Percentiles rank a stretch among this genome's conserved stretches.
Conservation (phyloP, 1,284 basidiomycete species). For the Ganoderma boninense region DNA sequence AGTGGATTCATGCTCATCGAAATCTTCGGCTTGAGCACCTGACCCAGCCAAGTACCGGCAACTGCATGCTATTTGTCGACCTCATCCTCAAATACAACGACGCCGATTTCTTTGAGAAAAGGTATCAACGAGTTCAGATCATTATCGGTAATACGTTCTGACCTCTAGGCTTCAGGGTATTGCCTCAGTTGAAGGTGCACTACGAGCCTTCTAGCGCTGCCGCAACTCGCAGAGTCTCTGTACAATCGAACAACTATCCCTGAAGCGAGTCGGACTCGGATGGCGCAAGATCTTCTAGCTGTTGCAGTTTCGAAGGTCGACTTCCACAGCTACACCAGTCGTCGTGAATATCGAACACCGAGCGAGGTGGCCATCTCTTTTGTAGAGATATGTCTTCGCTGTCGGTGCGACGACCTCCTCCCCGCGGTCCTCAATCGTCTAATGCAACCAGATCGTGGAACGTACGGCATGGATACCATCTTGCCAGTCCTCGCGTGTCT, state of each 20-base stretch:
- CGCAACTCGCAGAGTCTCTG: not conserved
- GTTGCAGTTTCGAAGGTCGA: conserved; percentile 8
- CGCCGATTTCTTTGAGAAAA: conserved; percentile 3
- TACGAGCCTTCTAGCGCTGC: conserved; percentile 3
- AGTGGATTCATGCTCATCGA: conserved; percentile 4
- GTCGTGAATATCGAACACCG: not conserved
- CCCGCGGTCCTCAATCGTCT: not conserved
- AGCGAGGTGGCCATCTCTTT: conserved; percentile 4
- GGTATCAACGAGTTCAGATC: not conserved
- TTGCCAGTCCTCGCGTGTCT: not conserved
- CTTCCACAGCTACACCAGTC: conserved; percentile 1
- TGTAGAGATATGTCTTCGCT: conserved; percentile 11
- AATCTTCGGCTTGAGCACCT: not conserved
- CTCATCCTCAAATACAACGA: conserved; percentile 9
- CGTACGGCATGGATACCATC: not conserved
- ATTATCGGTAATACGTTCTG: not conserved
- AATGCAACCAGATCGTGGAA: not conserved
- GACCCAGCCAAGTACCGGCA: not conserved
- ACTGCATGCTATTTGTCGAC: not conserved
- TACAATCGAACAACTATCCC: not conserved
- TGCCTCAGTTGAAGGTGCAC: conserved; percentile 11
- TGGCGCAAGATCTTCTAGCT: conserved; percentile 12
- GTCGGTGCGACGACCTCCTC: conserved; percentile 11
- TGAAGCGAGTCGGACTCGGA: not conserved
- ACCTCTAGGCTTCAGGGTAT: conserved; percentile 4